A percentile compares a stretch with the other conserved stretches of the same genome.
phyloP scores from a whole-genome alignment of 345 rosid genomes.

The Syzygium aromaticum region DNA sequence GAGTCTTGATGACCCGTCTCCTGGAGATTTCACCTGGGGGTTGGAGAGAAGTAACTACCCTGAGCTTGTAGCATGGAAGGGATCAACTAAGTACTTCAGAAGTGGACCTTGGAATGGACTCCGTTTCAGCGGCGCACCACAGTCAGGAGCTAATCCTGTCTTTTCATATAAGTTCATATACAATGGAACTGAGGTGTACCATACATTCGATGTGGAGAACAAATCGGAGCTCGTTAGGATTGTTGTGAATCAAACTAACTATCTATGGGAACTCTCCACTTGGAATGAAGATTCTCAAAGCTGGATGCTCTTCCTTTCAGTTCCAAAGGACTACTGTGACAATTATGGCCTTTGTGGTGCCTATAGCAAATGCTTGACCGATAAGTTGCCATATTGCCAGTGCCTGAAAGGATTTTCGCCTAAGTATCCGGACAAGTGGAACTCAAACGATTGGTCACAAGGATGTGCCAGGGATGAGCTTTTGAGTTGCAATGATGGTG shows the following conservation, averaged over 20 bases:
- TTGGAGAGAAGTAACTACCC: constrained; percentile 17
- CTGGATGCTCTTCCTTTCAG: constrained; percentile 1
- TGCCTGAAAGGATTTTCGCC: constrained; percentile 36
- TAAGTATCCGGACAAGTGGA: constrained; percentile 15
- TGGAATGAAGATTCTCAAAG: background rate
- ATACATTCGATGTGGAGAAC: constrained; percentile 6
- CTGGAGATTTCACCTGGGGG: constrained; percentile 14
- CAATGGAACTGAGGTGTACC: constrained; percentile 7
- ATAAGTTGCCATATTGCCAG: constrained; percentile 6
- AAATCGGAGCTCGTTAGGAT: background rate
- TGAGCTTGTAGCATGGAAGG: constrained; percentile 3
- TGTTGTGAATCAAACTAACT: background rate
- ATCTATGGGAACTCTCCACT: constrained; percentile 7
- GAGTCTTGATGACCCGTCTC: constrained; percentile 24
- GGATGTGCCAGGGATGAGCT: constrained; percentile 30
- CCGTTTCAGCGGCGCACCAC: constrained; percentile 20
- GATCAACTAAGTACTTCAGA: background rate
- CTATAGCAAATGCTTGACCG: constrained; percentile 2
- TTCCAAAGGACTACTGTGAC: constrained; percentile 23
- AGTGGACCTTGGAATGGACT: constrained; percentile 37
- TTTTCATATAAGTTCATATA: constrained; percentile 12
- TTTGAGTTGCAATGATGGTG: constrained; percentile 13
- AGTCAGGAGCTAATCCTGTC: constrained; percentile 6
- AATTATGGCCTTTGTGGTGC: constrained; percentile 19
- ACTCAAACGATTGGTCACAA: constrained; percentile 23